Percentiles rank a stretch among this genome's conserved stretches.
These are phyloP conservation scores for Aspergillus sp. DNA, from an alignment of 2,329 filamentous ascomycete species.

Conservation along the genomic window DNA sequence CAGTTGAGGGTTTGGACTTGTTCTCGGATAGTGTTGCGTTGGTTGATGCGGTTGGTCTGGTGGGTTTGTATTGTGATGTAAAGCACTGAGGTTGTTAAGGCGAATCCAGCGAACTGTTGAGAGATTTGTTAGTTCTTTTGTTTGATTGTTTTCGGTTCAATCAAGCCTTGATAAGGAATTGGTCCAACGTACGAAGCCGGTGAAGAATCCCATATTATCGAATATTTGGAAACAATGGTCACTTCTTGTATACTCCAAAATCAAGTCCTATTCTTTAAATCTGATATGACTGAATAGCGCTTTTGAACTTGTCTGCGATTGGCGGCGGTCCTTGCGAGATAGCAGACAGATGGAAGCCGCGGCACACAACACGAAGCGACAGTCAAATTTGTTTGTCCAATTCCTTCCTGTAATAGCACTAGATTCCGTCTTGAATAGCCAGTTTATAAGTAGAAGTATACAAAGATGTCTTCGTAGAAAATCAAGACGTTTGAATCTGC, in stretches of 20 bases:
- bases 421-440: not conserved
- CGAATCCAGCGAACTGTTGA: constrained; percentile 63
- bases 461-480: not conserved
- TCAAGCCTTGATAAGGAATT: not conserved
- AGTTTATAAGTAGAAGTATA: not conserved
- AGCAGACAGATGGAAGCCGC: too few species aligned
- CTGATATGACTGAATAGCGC: too few species aligned
- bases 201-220: constrained; percentile 60
- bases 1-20: constrained; percentile 37
- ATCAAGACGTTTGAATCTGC: not conserved
- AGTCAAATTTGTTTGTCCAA: too few species aligned
- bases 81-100: constrained; percentile 64
- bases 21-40: constrained; percentile 39
- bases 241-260: not conserved
- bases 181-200: constrained; percentile 59
- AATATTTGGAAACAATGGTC: not conserved
- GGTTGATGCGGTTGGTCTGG: constrained; percentile 55
- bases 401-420: not conserved
- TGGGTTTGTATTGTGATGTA: constrained; percentile 67
- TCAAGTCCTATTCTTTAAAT: too few species aligned
- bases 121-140: constrained; percentile 5
- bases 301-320: too few species aligned
- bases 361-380: too few species aligned
- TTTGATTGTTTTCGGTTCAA: not conserved
- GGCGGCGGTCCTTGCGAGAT: too few species aligned